Conservation (phyloP, 768 basidiomycete species). For the Xerocomellus amylosporus region DNA sequence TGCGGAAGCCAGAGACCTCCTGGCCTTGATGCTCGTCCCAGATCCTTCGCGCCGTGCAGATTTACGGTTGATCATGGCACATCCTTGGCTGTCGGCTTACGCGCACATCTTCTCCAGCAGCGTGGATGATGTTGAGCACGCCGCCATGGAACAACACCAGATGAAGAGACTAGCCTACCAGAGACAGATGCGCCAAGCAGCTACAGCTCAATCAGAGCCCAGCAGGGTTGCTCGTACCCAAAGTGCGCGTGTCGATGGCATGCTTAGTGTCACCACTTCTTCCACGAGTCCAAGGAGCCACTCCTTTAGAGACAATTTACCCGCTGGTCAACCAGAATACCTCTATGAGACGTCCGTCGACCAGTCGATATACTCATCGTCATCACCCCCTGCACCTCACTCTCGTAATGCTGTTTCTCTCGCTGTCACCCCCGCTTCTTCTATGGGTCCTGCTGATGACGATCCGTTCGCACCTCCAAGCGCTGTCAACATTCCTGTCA, state of each 20-base stretch:
- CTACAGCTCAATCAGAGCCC: constrained; percentile 32
- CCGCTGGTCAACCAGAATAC: constrained; percentile 55
- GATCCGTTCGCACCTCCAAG: constrained; percentile 66
- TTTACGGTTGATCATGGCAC: constrained; percentile 76
- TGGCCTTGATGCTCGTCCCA: constrained; percentile 91
- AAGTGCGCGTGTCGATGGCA: constrained; percentile 53
- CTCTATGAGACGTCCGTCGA: constrained; percentile 72
- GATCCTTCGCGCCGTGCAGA: constrained; percentile 80
- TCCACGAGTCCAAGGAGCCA: constrained; percentile 40
- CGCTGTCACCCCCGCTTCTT: constrained; percentile 44
- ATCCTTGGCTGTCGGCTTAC: constrained; percentile 73
- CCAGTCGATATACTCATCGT: constrained; percentile 45
- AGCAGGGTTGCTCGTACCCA: constrained; percentile 45
- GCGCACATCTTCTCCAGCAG: constrained; percentile 54
- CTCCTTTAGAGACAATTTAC: constrained; percentile 49
- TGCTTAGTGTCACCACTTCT: constrained; percentile 31
- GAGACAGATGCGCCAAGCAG: constrained; percentile 66
- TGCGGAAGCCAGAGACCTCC: constrained; percentile 73
- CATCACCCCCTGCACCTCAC: constrained; percentile 33
- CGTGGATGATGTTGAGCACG: constrained; percentile 75
- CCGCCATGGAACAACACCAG: constrained; percentile 82
- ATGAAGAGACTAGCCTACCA: constrained; percentile 80
- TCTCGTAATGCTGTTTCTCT: constrained; percentile 41
- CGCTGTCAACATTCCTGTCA: constrained; percentile 27
- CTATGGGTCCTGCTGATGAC: constrained; percentile 48